These are phyloP conservation scores for Solanum stenotomum DNA, from an alignment of 257 asterid genomes.

Conservation along the genomic window DNA sequence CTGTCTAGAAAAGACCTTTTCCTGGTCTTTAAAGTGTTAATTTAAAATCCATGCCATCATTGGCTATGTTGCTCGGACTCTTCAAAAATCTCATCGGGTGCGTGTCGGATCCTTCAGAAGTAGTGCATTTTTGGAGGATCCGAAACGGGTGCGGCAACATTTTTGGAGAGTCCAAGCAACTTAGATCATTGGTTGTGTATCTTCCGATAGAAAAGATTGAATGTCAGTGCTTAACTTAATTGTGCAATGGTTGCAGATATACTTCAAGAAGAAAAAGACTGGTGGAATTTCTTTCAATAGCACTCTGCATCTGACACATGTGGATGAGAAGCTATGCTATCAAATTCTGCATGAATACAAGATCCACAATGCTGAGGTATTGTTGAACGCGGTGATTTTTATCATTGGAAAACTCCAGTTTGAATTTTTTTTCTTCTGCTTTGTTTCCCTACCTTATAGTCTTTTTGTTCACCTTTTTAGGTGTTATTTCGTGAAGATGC, in stretches of 20 bases:
- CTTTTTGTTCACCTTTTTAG: constrained; percentile 21
- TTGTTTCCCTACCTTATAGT: background rate
- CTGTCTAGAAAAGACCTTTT: background rate
- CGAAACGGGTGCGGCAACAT: no score
- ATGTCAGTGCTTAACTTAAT: background rate
- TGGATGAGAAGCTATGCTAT: constrained; percentile 99
- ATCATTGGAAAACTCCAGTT: background rate
- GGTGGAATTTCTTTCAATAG: constrained; percentile 98
- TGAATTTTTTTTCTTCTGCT: background rate
- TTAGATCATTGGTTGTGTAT: background rate
- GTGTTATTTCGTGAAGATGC: constrained; percentile 97
- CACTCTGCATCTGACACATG: constrained; percentile 70
- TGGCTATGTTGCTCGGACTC: background rate
- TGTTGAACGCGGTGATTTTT: background rate
- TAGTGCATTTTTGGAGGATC: no score
- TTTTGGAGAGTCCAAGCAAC: no score
- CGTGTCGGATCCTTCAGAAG: no score
- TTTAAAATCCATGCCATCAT: background rate
- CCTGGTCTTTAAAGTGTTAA: background rate
- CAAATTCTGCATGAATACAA: constrained; percentile 95
- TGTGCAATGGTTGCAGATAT: constrained; percentile 52
- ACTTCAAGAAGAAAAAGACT: constrained; percentile 92
- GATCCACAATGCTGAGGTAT: constrained; percentile 99
- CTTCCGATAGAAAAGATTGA: background rate
- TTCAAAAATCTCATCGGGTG: no score